Evolutionary conservation across 768 basidiomycete species (phyloP).

Genomic region (Mycena olivaceomarginata): DNA sequence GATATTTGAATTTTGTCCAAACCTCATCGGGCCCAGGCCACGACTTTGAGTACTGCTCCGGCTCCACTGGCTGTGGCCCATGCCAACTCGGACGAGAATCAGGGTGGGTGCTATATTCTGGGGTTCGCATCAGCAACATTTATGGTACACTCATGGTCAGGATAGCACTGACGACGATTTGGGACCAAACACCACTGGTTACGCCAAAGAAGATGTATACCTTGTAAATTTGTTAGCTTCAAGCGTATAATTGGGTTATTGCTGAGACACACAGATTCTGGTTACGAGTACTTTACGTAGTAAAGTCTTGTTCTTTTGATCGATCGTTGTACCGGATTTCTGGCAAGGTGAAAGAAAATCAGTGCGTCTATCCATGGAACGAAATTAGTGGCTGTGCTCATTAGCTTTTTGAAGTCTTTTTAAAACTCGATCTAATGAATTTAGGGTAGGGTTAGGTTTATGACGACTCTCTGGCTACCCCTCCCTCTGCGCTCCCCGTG

Average conservation of each 20-base stretch:
- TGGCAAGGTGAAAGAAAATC: no score
- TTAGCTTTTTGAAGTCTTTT: no score
- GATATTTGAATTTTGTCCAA: constrained; percentile 22
- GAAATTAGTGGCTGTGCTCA: no score
- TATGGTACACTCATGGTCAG: constrained; percentile 5
- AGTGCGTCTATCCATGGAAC: no score
- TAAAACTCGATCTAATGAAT: no score
- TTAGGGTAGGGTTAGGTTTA: no score
- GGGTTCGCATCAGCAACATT: neutral
- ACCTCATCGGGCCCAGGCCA: constrained; percentile 23
- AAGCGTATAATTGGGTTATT: constrained; percentile 3
- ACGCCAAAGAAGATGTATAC: constrained; percentile 34
- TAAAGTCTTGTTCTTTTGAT: no score
- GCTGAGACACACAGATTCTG: constrained; percentile 30
- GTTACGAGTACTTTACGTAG: neutral
- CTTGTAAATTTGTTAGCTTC: constrained; percentile 1
- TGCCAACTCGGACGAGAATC: constrained; percentile 29
- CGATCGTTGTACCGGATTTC: no score
- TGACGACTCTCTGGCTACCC: no score
- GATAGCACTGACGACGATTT: constrained; percentile 30
- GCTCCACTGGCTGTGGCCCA: constrained; percentile 10
- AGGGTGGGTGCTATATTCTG: constrained; percentile 33
- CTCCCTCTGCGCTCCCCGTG: no score
- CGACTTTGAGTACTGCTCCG: constrained; percentile 17
- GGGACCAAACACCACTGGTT: constrained; percentile 26